These are phyloP conservation scores for Epichloe festucae DNA, from an alignment of 2,329 filamentous ascomycete species.

Conservation along the genomic window DNA sequence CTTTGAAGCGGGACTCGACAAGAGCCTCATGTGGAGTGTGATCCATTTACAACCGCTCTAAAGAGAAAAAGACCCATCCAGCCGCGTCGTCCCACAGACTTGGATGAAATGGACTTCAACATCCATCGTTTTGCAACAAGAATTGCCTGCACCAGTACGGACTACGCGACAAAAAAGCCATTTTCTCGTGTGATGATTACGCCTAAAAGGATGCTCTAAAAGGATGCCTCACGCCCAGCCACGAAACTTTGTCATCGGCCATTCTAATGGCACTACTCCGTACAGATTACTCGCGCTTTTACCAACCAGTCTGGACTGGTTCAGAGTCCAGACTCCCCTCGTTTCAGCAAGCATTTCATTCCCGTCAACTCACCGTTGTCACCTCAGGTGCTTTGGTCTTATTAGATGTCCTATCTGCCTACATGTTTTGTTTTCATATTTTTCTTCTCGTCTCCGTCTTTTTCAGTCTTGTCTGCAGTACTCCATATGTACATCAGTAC, in stretches of 20 bases:
- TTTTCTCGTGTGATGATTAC: not conserved
- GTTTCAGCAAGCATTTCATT: not conserved
- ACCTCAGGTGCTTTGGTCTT: not conserved
- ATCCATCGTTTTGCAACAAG: not conserved
- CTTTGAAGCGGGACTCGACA: slow-evolving; percentile 8
- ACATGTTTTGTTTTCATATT: too few relatives aligned
- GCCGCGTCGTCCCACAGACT: slow-evolving; percentile 6
- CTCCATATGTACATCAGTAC: too few relatives aligned
- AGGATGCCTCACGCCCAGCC: not conserved
- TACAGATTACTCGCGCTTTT: not conserved
- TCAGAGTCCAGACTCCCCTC: not conserved
- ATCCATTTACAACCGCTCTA: slow-evolving; percentile 8
- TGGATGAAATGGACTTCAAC: slow-evolving; percentile 5
- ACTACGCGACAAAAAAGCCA: not conserved
- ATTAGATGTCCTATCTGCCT: not conserved
- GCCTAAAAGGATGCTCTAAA: not conserved
- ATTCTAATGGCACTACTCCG: not conserved
- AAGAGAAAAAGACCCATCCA: slow-evolving; percentile 1
- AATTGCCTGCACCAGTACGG: not conserved
- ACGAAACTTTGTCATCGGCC: not conserved
- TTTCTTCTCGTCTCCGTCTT: too few relatives aligned
- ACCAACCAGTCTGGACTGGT: not conserved
- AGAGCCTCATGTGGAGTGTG: slow-evolving; percentile 12
- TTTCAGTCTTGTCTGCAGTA: too few relatives aligned
- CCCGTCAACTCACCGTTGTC: too few relatives aligned